Evolutionary conservation across 371 early-diverging fungal species (phyloP).

Genomic region (Coemansia sp.): DNA sequence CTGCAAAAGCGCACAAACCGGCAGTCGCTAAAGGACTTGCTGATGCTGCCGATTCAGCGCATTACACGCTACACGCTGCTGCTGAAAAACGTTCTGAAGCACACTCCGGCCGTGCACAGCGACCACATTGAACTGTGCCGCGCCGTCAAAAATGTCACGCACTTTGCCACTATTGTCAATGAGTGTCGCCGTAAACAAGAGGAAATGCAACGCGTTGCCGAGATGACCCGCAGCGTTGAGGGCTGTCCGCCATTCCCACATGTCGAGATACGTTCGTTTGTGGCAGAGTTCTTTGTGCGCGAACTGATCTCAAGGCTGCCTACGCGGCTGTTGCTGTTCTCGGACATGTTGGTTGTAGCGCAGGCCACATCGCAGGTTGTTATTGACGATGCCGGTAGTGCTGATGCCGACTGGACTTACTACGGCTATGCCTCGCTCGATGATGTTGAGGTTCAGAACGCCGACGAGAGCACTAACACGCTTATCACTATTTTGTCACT

Average conservation of each 20-base stretch:
- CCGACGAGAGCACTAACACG: conserved; percentile 49
- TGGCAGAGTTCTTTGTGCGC: conserved; percentile 42
- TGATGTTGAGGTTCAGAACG: conserved; percentile 52
- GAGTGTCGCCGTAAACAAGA: conserved; percentile 65
- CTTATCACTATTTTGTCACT: conserved; percentile 51
- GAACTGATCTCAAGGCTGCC: conserved; percentile 50
- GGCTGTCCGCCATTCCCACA: conserved; percentile 45
- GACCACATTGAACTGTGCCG: conserved; percentile 60
- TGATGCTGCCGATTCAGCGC: conserved; percentile 71
- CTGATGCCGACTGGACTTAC: conserved; percentile 44
- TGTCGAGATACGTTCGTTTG: conserved; percentile 30
- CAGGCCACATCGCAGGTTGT: conserved; percentile 41
- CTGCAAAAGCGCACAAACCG: conserved; percentile 49
- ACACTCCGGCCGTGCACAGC: conserved; percentile 63
- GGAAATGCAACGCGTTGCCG: conserved; percentile 49
- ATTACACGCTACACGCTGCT: conserved; percentile 66
- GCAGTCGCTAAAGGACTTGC: conserved; percentile 58
- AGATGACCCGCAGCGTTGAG: conserved; percentile 40
- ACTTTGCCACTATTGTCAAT: conserved; percentile 69
- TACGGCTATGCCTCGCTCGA: conserved; percentile 48
- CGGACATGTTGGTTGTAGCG: conserved; percentile 48
- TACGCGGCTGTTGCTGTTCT: conserved; percentile 47
- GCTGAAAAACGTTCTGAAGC: conserved; percentile 65
- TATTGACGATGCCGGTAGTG: conserved; percentile 19
- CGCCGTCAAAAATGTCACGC: conserved; percentile 61